Evolutionary conservation across 2,329 filamentous ascomycete species (phyloP), one percentile per base, ranked within the genome.

Genomic region (Pseudogymnoascus sp.): DNA sequence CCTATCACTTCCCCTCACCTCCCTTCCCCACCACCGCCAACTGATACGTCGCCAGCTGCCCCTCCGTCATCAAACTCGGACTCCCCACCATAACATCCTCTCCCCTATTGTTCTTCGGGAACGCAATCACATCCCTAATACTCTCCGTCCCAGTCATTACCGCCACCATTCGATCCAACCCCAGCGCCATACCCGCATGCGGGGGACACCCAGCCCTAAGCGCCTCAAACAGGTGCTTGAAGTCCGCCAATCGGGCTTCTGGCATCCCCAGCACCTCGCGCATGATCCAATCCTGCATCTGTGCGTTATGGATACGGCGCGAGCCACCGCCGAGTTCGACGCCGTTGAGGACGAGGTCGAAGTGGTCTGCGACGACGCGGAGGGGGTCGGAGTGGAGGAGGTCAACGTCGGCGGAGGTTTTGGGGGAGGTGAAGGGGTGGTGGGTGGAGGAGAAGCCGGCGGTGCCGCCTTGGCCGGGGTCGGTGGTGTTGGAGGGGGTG

Each of bases 271-370:
- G 81, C 4, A 97, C 86, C 66, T 96, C 85, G 14, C 87, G 83
- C 80, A 99, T 86, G 66, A 99, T 81, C 68, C 90, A 91, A 68
- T 92, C 87, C 73, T 99, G 95, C 69, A 97, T 82, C 0, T 84
- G 80, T 0, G 91, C 87, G 47, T 89, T 83, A 76, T 99, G 95
- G 64, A 97, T 97, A 81, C 95, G 90, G 12, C 91, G 85, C 74
- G 90, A 96, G 36, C 95, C 96, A 10, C 95, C 95, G 26, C 95
- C 95, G 1, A 99, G 83, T 75, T 99, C 95, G 4, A 96, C 86
- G 3, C 95, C 95, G 73, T 99, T 99, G 69, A 97, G 84, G 0
- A 99, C 93, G 12, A 99, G 85, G 70, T 99, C 95, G 76, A 97
- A 99, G 73, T 96, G 93, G 70, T 96, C 93, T 3, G 89, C 96